A percentile compares a stretch with the other conserved stretches of the same genome.
Conservation (phyloP, 257 asterid genomes). For the Euphrasia confusa region DNA sequence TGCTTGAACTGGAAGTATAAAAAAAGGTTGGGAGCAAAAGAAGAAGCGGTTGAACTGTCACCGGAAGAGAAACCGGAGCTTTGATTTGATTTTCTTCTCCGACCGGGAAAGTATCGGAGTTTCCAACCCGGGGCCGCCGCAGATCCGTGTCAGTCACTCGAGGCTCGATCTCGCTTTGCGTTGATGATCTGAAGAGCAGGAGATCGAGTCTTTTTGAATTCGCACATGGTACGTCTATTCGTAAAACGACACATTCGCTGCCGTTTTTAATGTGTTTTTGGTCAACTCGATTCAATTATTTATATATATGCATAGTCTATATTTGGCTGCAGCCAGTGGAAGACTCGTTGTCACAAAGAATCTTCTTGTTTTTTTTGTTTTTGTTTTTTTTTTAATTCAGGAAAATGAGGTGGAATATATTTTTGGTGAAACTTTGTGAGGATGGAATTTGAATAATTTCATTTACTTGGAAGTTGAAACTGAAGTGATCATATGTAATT, state of each 20-base stretch:
- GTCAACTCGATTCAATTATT: conserved; percentile 15
- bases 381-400: too few relatives aligned
- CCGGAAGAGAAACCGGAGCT: conserved; percentile 29
- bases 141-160: conserved; percentile 66
- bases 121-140: conserved; percentile 26
- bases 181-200: conserved; percentile 69
- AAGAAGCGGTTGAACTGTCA: conserved; percentile 24
- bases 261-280: conserved; percentile 31
- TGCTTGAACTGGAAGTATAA: conserved; percentile 3
- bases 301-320: neutral
- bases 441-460: neutral
- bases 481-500: conserved; percentile 3
- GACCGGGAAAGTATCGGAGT: conserved; percentile 32
- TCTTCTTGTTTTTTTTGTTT: too few relatives aligned
- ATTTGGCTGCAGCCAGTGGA: neutral
- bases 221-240: conserved; percentile 54
- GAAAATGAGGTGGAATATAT: conserved; percentile 9
- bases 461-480: conserved; percentile 16
- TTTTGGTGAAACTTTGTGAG: neutral
- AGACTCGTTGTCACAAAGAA: neutral
- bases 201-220: conserved; percentile 50
- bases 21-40: conserved; percentile 18
- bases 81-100: conserved; percentile 15
- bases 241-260: conserved; percentile 25
- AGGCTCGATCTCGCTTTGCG: conserved; percentile 40